Evolutionary conservation across 345 rosid genomes (phyloP).

Genomic region (Eutrema heterophyllum): DNA sequence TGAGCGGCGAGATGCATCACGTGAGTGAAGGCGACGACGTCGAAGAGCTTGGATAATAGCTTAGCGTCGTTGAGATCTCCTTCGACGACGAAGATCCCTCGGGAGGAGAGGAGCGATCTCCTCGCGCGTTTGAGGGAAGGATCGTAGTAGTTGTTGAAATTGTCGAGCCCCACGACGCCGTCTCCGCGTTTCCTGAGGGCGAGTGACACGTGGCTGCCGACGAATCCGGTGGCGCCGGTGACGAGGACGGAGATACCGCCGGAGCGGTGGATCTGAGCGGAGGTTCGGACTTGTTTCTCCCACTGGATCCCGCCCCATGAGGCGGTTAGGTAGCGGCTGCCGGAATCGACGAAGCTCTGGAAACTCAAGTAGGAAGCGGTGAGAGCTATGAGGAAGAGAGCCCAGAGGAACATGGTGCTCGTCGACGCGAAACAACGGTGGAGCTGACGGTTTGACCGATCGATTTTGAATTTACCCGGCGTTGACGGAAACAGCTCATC

Average conservation of each 20-base stretch:
- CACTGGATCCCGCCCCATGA: slow-evolving; percentile 79
- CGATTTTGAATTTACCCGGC: slow-evolving; percentile 89
- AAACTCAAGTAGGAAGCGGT: slow-evolving; percentile 85
- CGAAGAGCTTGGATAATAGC: slow-evolving; percentile 58
- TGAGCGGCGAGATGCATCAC: slow-evolving; percentile 93
- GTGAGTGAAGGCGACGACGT: slow-evolving; percentile 72
- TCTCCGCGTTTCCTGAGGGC: slow-evolving; percentile 69
- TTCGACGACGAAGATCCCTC: slow-evolving; percentile 54
- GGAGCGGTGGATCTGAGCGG: slow-evolving; percentile 62
- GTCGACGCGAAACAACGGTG: slow-evolving; percentile 83
- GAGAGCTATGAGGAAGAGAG: slow-evolving; percentile 76
- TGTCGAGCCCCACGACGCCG: slow-evolving; percentile 76
- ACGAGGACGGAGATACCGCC: slow-evolving; percentile 71
- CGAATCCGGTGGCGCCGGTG: slow-evolving; percentile 81
- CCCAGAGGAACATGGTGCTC: slow-evolving; percentile 89
- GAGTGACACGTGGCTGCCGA: slow-evolving; percentile 63
- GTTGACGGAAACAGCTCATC: slow-evolving; percentile 85
- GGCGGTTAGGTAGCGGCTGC: slow-evolving; percentile 53
- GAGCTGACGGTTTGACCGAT: slow-evolving; percentile 58
- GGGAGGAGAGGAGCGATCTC: slow-evolving; percentile 30
- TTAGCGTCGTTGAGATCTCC: slow-evolving; percentile 69
- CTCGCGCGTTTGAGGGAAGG: slow-evolving; percentile 59
- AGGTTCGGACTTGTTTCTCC: slow-evolving; percentile 65
- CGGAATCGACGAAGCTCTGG: slow-evolving; percentile 72
- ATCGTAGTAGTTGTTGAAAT: slow-evolving; percentile 72